Percentiles rank a stretch among this genome's conserved stretches.
Evolutionary conservation across 177 flowering plant species (phyloP).

Genomic region (Tripterygium wilfordii): DNA sequence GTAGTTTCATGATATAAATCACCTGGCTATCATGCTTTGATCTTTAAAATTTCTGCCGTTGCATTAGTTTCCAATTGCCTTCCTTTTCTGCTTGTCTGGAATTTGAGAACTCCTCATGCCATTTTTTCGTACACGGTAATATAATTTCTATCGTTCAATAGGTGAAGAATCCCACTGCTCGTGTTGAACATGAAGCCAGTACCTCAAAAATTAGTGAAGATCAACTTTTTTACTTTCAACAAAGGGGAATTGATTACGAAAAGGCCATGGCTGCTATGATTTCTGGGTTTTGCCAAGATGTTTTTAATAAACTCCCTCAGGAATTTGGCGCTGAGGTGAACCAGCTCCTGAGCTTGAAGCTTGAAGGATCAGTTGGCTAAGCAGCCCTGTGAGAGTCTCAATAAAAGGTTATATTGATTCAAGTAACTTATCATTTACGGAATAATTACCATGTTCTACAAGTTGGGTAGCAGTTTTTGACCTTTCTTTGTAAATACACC

Average conservation of each 20-base stretch:
- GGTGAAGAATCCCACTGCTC: constrained; percentile 74
- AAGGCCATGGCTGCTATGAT: constrained; percentile 94
- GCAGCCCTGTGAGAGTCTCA: too few species aligned
- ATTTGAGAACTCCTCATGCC: too few species aligned
- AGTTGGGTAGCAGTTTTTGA: too few species aligned
- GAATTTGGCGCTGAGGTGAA: constrained; percentile 93
- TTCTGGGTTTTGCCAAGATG: constrained; percentile 87
- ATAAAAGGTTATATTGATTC: too few species aligned
- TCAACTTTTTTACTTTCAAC: constrained; percentile 87
- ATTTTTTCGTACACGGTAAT: background rate
- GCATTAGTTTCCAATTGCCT: too few species aligned
- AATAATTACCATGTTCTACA: too few species aligned
- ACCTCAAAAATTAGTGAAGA: constrained; percentile 94
- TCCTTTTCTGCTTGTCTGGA: too few species aligned
- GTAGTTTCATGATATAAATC: too few species aligned
- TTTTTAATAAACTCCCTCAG: constrained; percentile 84
- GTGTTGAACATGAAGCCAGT: constrained; percentile 91
- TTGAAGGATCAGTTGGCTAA: constrained; percentile 56
- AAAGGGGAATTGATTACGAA: constrained; percentile 92
- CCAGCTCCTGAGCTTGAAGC: constrained; percentile 87
- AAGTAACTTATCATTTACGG: too few species aligned
- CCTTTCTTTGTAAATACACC: too few species aligned
- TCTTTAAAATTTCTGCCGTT: too few species aligned
- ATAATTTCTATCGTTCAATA: constrained; percentile 15
- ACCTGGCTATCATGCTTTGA: too few species aligned